Base-by-base conservation (phyloP, 192 early-diverging fungal species). In the Backusella parvicylindrica region DNA sequence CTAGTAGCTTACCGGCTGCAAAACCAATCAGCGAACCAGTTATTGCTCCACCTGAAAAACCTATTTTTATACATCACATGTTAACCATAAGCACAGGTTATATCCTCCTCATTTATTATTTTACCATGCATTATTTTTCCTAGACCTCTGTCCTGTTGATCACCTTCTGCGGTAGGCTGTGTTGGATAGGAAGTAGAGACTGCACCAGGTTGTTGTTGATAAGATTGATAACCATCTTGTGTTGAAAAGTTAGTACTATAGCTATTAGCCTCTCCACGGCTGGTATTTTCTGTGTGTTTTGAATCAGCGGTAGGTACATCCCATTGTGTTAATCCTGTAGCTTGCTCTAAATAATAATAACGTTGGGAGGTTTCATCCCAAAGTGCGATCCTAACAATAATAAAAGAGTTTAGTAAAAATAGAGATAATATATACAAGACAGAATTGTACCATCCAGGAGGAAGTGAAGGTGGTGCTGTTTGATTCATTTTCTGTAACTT, bases 381-480 rank as follows among this genome's bases (percentile, higher is more conserved):
- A 31, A 72, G 64, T 35, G 76, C 70, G 15, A 77, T 49, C 76
- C 76, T 77, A 72, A 15, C 6, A 38, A 71, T 3, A 18, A 11
- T 0, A 30, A 65, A 7, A 26, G 26, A 28, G 53, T 60, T n/a
- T 60, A 26, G 53, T 28, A 28, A 60, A 21, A 40, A 13, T 28
- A 60, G 28, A 60, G 28, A 7, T 6, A 11, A 23, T 12, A 13
- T 60, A 28, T 0, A 28, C 53, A 28, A 30, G 13, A 32, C 12
- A n/a, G n/a, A n/a, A n/a, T n/a, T n/a, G 28, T 77, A 77, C 76
- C 76, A 77, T 71, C 76, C 76, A n/a, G 70, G 37, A 2, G 76
- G 76, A 56, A 77, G 70, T 38, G 53, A 60, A 28, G 56, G 69
- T 26, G 75, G 70, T 35, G 70, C 64, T 49, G 63, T 43, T 15